phyloP scores from a whole-genome alignment of 78 protist genomes.

The Dictyostelium brefeldianum region DNA sequence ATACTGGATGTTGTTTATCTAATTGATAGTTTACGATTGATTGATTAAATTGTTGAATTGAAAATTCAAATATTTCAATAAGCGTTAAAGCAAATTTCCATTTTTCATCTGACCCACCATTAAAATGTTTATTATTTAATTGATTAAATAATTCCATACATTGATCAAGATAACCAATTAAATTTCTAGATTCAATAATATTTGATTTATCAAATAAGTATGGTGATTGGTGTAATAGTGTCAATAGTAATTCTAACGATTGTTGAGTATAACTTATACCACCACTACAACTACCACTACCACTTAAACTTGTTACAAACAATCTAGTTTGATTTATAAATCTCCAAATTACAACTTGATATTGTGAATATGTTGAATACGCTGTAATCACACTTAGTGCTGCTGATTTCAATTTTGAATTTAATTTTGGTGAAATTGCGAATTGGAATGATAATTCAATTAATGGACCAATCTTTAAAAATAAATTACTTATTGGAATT shows the following conservation, averaged over 20 bases:
- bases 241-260: constrained; percentile 32
- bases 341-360: constrained; percentile 37
- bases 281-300: not conserved
- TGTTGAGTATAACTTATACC: constrained; percentile 28
- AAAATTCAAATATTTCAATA: constrained; percentile 35
- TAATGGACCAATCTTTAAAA: not conserved
- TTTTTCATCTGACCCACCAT: constrained; percentile 17
- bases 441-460: constrained; percentile 14
- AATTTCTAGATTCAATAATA: not conserved
- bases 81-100: constrained; percentile 38
- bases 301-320: constrained; percentile 6
- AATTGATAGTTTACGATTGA: constrained; percentile 1
- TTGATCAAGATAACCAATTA: constrained; percentile 2
- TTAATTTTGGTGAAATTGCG: not conserved
- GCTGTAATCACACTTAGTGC: constrained; percentile 40
- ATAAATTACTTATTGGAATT: constrained; percentile 18
- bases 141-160: constrained; percentile 35
- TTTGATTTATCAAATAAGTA: constrained; percentile 28
- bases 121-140: constrained; percentile 55
- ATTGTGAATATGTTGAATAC: constrained; percentile 7
- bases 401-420: constrained; percentile 17
- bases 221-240: constrained; percentile 18
- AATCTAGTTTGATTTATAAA: constrained; percentile 21
- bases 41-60: constrained; percentile 38
- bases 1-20: constrained; percentile 51